Percentiles rank a stretch among this genome's conserved stretches.
Conservation (phyloP, 306 rosid genomes). For the Glycine tomentella region DNA sequence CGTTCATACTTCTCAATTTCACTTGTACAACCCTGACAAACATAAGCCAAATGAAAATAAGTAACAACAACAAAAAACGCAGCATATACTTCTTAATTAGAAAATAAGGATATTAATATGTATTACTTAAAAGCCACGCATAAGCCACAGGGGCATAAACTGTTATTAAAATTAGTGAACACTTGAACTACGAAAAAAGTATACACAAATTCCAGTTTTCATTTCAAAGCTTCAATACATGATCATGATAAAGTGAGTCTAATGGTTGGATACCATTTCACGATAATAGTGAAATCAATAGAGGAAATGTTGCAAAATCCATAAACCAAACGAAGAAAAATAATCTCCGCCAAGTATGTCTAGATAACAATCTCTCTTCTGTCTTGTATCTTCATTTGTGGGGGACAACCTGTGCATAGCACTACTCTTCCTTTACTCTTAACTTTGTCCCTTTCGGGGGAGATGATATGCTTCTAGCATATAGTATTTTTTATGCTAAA, state of each 20-base stretch:
- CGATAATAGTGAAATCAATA: slow-evolving; percentile 10
- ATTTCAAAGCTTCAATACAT: background rate
- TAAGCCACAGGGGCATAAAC: slow-evolving; percentile 3
- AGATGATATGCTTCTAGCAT: too few species aligned
- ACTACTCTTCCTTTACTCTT: slow-evolving; percentile 23
- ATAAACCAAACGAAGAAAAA: slow-evolving; percentile 12
- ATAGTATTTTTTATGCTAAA: too few species aligned
- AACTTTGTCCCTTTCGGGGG: slow-evolving; percentile 8
- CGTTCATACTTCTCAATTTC: slow-evolving; percentile 55
- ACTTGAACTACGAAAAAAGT: slow-evolving; percentile 12
- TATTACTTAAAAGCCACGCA: slow-evolving; percentile 20
- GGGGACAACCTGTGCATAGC: slow-evolving; percentile 20
- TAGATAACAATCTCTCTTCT: background rate
- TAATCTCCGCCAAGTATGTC: slow-evolving; percentile 15
- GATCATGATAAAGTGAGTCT: background rate
- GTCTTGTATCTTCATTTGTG: slow-evolving; percentile 6
- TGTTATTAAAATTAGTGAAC: background rate
- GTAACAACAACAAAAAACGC: background rate
- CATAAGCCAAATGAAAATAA: slow-evolving; percentile 45
- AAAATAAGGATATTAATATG: background rate
- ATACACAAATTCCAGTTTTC: slow-evolving; percentile 30
- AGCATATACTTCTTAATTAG: background rate
- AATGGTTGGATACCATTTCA: slow-evolving; percentile 12
- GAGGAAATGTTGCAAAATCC: slow-evolving; percentile 29
- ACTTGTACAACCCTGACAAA: slow-evolving; percentile 58